A percentile compares a stretch with the other conserved stretches of the same genome.
Conservation (phyloP, 2,329 filamentous ascomycete species). For the Xylaria digitata region DNA sequence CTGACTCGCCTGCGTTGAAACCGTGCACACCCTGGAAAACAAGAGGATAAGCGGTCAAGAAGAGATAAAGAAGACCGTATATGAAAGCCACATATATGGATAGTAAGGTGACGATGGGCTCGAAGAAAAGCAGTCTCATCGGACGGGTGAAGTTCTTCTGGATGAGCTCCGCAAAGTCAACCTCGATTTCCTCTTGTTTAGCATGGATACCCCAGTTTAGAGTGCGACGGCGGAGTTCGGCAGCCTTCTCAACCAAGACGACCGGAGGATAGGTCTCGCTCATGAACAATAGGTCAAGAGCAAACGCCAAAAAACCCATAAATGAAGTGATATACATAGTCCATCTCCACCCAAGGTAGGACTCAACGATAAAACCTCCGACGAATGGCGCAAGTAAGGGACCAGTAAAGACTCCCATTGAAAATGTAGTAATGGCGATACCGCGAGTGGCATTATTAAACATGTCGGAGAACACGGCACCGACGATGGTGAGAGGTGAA, state of each 20-base stretch:
- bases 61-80: conserved; percentile 81
- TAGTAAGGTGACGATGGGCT: conserved; percentile 75
- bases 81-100: conserved; percentile 81
- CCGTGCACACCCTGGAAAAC: conserved; percentile 80
- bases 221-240: conserved; percentile 70
- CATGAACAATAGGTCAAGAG: conserved; percentile 70
- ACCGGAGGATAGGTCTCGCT: conserved; percentile 77
- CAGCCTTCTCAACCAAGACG: conserved; percentile 70
- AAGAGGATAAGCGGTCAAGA: conserved; percentile 85
- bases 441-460: conserved; percentile 73
- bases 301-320: conserved; percentile 71
- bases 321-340: conserved; percentile 73
- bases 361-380: conserved; percentile 73
- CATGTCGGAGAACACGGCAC: conserved; percentile 78
- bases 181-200: conserved; percentile 77
- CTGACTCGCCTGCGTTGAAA: conserved; percentile 75
- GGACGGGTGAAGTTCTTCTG: conserved; percentile 76
- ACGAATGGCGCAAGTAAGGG: conserved; percentile 76
- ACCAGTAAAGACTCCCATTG: conserved; percentile 73
- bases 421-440: conserved; percentile 67
- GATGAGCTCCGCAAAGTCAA: conserved; percentile 72
- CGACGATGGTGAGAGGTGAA: conserved; percentile 74
- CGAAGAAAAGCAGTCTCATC: conserved; percentile 71
- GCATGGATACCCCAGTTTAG: conserved; percentile 78
- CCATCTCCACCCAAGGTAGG: conserved; percentile 77